Evolutionary conservation across 108 stramenopile species (phyloP).

Genomic region (Cyclostephanos invisitatus): DNA sequence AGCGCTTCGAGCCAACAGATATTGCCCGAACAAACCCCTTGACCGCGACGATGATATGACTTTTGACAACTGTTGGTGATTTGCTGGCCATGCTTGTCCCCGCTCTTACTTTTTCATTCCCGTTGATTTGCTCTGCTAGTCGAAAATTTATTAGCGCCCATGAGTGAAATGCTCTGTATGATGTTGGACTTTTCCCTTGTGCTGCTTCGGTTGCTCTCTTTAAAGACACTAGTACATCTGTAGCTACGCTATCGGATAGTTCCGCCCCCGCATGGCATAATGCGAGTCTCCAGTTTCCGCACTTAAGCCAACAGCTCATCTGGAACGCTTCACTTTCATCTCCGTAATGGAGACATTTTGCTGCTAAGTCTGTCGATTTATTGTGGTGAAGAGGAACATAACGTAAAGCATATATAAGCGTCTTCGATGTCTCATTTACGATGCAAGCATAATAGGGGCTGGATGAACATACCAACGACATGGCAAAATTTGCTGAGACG

Average conservation of each 20-base stretch:
- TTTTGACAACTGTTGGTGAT: constrained; percentile 38
- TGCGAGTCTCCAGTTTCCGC: constrained; percentile 85
- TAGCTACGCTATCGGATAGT: constrained; percentile 54
- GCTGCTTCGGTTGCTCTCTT: constrained; percentile 77
- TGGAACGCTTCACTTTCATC: constrained; percentile 53
- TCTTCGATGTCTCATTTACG: not conserved
- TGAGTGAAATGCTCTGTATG: constrained; percentile 95
- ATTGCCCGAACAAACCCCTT: constrained; percentile 93
- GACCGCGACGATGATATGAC: constrained; percentile 85
- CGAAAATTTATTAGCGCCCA: constrained; percentile 99
- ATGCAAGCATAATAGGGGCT: not conserved
- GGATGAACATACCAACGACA: constrained; percentile 51
- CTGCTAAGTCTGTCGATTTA: constrained; percentile 44
- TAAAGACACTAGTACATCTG: constrained; percentile 72
- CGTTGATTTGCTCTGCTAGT: constrained; percentile 80
- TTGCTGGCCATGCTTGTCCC: constrained; percentile 2
- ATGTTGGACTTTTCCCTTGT: constrained; percentile 27
- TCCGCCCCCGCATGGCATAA: constrained; percentile 27
- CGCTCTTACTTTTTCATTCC: constrained; percentile 51
- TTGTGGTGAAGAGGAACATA: not conserved
- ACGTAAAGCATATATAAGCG: not conserved
- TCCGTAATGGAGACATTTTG: constrained; percentile 51
- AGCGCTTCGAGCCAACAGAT: constrained; percentile 87
- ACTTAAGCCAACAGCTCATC: constrained; percentile 83
- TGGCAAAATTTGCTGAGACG: constrained; percentile 62